These are phyloP conservation scores for Citrus trifoliata DNA, from an alignment of 345 rosid species.

Conservation along the genomic window DNA sequence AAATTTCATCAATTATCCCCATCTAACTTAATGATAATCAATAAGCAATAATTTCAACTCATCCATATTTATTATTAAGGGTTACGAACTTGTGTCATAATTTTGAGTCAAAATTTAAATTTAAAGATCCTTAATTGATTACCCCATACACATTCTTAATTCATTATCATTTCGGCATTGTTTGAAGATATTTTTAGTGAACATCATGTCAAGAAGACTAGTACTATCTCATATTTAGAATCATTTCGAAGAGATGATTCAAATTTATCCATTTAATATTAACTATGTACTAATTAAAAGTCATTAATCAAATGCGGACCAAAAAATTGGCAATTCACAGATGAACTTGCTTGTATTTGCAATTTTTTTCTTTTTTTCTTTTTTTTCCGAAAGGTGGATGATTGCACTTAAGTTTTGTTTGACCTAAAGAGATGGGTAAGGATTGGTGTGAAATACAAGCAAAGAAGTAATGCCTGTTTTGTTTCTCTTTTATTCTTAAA, in stretches of 20 bases:
- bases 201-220: neutral
- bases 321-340: neutral
- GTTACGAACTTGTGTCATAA: too few relatives aligned
- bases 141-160: neutral
- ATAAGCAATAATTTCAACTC: too few relatives aligned
- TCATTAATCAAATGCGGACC: neutral
- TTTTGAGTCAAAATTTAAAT: too few relatives aligned
- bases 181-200: neutral
- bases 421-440: neutral
- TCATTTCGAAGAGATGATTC: neutral
- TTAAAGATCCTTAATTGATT: too few relatives aligned
- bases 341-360: neutral
- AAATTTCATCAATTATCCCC: too few relatives aligned
- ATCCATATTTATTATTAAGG: too few relatives aligned
- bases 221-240: neutral
- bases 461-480: neutral
- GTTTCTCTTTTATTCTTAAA: neutral
- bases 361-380: rapidly evolving
- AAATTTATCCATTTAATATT: neutral
- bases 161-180: neutral
- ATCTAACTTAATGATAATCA: too few relatives aligned
- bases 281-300: neutral
- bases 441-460: conserved; percentile 1
- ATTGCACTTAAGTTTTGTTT: neutral
- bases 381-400: neutral